Evolutionary conservation across 2,329 filamentous ascomycete genomes (phyloP).

Genomic region (Verticillium nonalfalfae): DNA sequence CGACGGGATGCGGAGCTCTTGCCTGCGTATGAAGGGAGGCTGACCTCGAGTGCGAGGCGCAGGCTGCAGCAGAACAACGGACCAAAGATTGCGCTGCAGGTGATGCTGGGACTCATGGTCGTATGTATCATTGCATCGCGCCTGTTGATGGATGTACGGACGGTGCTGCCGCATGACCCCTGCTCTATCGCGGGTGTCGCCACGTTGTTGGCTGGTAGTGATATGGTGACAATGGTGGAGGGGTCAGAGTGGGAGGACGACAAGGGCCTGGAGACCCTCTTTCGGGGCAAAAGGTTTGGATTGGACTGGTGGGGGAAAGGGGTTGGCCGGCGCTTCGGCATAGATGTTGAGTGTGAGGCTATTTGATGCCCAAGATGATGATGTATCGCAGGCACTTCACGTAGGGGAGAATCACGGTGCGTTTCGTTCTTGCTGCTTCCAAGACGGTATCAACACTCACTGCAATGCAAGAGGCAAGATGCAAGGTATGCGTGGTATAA

Average conservation of each 20-base stretch:
- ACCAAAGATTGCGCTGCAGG: constrained; percentile 21
- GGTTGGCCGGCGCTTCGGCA: neutral
- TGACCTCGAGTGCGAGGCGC: constrained; percentile 2
- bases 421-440: too few relatives aligned
- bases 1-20: constrained; percentile 6
- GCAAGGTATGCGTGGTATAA: constrained; percentile 15
- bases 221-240: constrained; percentile 15
- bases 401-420: too few relatives aligned
- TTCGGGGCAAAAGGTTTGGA: constrained; percentile 12
- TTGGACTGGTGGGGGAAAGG: constrained; percentile 5
- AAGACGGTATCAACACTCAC: too few relatives aligned
- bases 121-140: constrained; percentile 16
- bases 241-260: constrained; percentile 17
- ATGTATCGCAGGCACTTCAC: too few relatives aligned
- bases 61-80: constrained; percentile 17
- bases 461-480: too few relatives aligned
- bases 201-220: constrained; percentile 17
- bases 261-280: constrained; percentile 1
- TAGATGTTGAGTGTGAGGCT: constrained; percentile 1
- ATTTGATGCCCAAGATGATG: neutral
- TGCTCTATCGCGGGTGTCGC: constrained; percentile 21
- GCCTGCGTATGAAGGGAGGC: constrained; percentile 8
- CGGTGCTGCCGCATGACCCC: constrained; percentile 20
- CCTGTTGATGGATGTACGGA: constrained; percentile 13
- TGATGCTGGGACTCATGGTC: constrained; percentile 20